Evolutionary conservation across 495 filamentous ascomycete species (phyloP).

Genomic region (Xeromyces bisporus): DNA sequence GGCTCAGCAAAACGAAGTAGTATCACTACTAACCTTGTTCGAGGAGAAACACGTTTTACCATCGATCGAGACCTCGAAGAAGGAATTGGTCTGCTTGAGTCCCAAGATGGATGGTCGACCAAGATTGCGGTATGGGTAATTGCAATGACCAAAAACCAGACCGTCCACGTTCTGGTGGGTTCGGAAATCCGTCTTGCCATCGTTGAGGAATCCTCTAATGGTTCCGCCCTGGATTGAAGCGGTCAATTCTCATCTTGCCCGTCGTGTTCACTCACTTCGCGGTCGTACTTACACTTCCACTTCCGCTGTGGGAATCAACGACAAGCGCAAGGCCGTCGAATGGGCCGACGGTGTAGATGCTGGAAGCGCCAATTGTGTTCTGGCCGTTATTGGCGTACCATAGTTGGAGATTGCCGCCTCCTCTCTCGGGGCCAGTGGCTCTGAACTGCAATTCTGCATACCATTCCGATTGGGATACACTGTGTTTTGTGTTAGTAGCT

Average conservation of each 20-base stretch:
- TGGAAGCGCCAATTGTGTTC: slow-evolving; percentile 44
- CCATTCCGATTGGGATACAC: slow-evolving; percentile 46
- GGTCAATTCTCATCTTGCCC: slow-evolving; percentile 5
- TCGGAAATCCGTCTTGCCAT: slow-evolving; percentile 69
- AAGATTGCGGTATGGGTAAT: slow-evolving; percentile 79
- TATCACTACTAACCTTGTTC: slow-evolving; percentile 35
- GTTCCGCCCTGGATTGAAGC: slow-evolving; percentile 42
- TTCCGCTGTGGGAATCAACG: slow-evolving; percentile 73
- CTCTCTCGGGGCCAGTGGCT: slow-evolving; percentile 68
- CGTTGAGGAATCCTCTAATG: slow-evolving; percentile 84
- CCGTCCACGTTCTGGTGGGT: slow-evolving; percentile 62
- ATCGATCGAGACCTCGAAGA: slow-evolving; percentile 67
- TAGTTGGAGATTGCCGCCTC: slow-evolving; percentile 76
- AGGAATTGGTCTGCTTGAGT: slow-evolving; percentile 43
- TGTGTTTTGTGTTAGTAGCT: slow-evolving; percentile 9
- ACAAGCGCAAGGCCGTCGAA: slow-evolving; percentile 83
- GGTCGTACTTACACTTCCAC: slow-evolving; percentile 19
- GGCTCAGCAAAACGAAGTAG: not conserved
- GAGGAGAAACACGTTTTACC: slow-evolving; percentile 71
- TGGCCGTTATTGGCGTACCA: slow-evolving; percentile 73
- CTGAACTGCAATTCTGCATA: slow-evolving; percentile 72
- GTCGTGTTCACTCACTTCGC: not conserved
- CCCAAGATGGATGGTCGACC: slow-evolving; percentile 65
- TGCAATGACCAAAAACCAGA: slow-evolving; percentile 86
- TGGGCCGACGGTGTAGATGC: slow-evolving; percentile 62